Evolutionary conservation across 2,329 filamentous ascomycete genomes (phyloP).

Genomic region (Apiospora kogelbergensis): DNA sequence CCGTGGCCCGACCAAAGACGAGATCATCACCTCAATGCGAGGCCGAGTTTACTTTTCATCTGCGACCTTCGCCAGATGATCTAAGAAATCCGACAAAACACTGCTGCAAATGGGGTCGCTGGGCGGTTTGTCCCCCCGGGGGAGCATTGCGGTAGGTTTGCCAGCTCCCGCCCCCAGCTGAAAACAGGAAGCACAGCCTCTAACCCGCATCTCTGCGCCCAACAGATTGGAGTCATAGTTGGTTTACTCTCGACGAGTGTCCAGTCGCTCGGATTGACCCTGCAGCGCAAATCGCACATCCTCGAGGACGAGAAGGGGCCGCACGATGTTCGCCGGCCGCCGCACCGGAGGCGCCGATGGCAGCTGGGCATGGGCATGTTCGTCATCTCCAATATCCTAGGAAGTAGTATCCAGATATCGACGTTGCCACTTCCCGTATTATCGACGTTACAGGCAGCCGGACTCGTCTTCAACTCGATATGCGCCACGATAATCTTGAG

Average conservation of each 20-base stretch:
- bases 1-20: background rate
- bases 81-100: constrained; percentile 32
- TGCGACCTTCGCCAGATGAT: constrained; percentile 43
- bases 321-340: constrained; percentile 77
- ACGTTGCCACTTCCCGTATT: constrained; percentile 91
- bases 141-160: constrained; percentile 71
- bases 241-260: constrained; percentile 91
- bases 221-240: constrained; percentile 85
- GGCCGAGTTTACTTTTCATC: constrained; percentile 11
- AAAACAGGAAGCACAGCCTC: constrained; percentile 1
- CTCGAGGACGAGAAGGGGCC: constrained; percentile 91
- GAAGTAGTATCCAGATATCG: constrained; percentile 96
- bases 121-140: constrained; percentile 74
- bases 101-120: constrained; percentile 68
- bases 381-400: constrained; percentile 88
- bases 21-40: background rate
- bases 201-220: constrained; percentile 20
- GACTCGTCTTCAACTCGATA: constrained; percentile 97
- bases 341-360: constrained; percentile 89
- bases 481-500: constrained; percentile 90
- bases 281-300: constrained; percentile 97
- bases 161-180: background rate
- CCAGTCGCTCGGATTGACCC: constrained; percentile 89
- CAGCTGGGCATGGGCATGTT: constrained; percentile 98
- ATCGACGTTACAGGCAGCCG: constrained; percentile 92